Evolutionary conservation across 768 basidiomycete species (phyloP).

Genomic region (Panaeolus papilionaceus): DNA sequence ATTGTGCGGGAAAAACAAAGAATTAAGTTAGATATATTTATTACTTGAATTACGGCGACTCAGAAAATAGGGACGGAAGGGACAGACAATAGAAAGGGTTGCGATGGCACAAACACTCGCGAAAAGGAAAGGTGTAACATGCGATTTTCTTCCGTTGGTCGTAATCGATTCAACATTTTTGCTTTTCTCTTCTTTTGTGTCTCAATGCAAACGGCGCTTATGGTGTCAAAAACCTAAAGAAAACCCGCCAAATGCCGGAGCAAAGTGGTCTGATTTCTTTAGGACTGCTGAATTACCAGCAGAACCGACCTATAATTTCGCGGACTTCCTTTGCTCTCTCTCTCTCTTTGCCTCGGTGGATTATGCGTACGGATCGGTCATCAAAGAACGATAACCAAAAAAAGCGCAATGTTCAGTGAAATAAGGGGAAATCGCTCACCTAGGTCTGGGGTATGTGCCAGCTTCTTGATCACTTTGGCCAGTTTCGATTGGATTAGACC

Average conservation of each 20-base stretch:
- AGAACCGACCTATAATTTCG: background rate
- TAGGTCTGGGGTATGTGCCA: conserved; percentile 68
- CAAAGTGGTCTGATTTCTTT: background rate
- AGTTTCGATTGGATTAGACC: conserved; percentile 74
- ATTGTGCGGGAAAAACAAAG: conserved; percentile 46
- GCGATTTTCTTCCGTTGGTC: conserved; percentile 8
- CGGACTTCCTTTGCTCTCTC: background rate
- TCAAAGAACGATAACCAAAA: conserved; percentile 14
- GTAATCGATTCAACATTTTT: background rate
- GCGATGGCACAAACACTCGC: conserved; percentile 7
- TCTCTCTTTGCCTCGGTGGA: background rate
- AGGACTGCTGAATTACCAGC: background rate
- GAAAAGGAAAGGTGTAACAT: conserved; percentile 9
- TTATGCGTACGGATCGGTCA: background rate
- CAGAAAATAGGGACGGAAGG: conserved; percentile 27
- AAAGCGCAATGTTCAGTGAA: conserved; percentile 18
- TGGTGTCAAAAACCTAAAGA: background rate
- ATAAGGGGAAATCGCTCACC: conserved; percentile 63
- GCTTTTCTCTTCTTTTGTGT: conserved; percentile 8
- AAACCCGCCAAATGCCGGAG: background rate
- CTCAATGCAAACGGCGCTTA: conserved; percentile 12
- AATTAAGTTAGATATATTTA: conserved; percentile 73
- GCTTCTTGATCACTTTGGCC: conserved; percentile 79
- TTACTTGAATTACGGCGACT: conserved; percentile 48
- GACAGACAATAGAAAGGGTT: conserved; percentile 19